Evolutionary conservation across 2,329 filamentous ascomycete species (phyloP), one percentile per base, ranked within the genome.

Genomic region (Apiospora kogelbergensis): DNA sequence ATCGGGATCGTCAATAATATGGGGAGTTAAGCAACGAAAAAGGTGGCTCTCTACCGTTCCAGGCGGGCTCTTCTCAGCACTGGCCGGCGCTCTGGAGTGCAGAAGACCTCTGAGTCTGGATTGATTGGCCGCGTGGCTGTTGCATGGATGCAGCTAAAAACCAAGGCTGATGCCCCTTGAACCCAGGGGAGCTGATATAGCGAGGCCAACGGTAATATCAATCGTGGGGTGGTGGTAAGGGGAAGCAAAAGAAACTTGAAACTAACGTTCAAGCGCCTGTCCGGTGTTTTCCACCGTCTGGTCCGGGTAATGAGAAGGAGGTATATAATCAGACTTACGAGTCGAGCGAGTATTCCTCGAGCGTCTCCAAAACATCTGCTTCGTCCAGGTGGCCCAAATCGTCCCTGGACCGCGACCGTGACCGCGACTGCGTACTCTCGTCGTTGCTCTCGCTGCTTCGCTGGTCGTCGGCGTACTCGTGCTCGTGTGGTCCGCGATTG

Each of bases 271-370:
- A n/a, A 37, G 53, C 53, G 2, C 30, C 30, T 37, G 9, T 33
- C 53, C 53, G 17, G 22, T 13, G 30, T n/a, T 30, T n/a, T 37
- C 17, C 53, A n/a, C 7, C 17, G 11, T 60, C 37, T 37, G 53
- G 30, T 37, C 22, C 17, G 53, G 53, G 30, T 9, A 71, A 69
- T 68, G 48, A 66, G 64, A 64, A 65, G 33, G 33, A 42, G 68
- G 68, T 72, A 64, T 53, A 71, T 42, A 48, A 67, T 30, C 10
- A 53, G 69, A 76, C 71, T 79, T 76, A 76, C 71, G 67, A 72
- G 57, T 81, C 80, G 13, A 73, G 74, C 67, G 80, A 80, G 15
- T 77, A 80, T 69, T 80, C 77, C 63, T 77, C 30, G 7, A 37
- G 53, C 7, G 30, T 60, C 53, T 60, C 53, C 20, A 60, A 22